Evolutionary conservation across 208 protist genomes (phyloP), one percentile per base, ranked within the genome.

Genomic region (Trypanosoma vivax): DNA sequence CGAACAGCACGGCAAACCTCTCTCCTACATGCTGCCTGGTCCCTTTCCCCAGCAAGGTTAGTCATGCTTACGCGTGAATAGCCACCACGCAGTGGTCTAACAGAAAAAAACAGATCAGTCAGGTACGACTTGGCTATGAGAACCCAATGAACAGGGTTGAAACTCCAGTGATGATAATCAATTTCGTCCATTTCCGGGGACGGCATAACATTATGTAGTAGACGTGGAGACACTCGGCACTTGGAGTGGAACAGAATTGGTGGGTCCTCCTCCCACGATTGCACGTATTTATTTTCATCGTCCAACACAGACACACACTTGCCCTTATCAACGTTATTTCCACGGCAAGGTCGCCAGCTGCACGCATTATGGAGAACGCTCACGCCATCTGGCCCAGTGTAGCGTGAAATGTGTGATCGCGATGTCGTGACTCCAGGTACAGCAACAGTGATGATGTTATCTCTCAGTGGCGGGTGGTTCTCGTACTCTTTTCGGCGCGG

Each of bases 401-500:
- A 93, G 21, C 82, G 78, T 0, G 81, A 45, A 16, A 93, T 60
- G 47, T 88, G 76, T 0, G 81, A 41, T 6, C 81, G 71, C 14
- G 68, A 64, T 9, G 81, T 73, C 1, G 77, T 87, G 41, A 90
- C 62, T 16, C 85, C 85, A 19, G 81, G 81, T 57, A 81, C 83
- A 9, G 65, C 70, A 13, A 93, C 81, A 13, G 85, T 90, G 38
- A 93, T 56, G 48, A 93, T 93, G 56, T 93, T 93, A 21, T 62
- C 60, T 7, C 85, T 68, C 29, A 23, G 60, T 21, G 77, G 78
- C 1, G 73, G 76, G 24, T 50, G 74, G 34, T 77, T 50, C 48
- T 87, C 77, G 34, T 88, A 88, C 0, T 71, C 74, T 23, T 58
- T 65, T 38, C 59, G 60, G 11, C 76, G 63, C 28, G 79, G 73